These are phyloP conservation scores for Glebionis coronaria DNA, from an alignment of 129 eudicot genomes.

Conservation along the genomic window DNA sequence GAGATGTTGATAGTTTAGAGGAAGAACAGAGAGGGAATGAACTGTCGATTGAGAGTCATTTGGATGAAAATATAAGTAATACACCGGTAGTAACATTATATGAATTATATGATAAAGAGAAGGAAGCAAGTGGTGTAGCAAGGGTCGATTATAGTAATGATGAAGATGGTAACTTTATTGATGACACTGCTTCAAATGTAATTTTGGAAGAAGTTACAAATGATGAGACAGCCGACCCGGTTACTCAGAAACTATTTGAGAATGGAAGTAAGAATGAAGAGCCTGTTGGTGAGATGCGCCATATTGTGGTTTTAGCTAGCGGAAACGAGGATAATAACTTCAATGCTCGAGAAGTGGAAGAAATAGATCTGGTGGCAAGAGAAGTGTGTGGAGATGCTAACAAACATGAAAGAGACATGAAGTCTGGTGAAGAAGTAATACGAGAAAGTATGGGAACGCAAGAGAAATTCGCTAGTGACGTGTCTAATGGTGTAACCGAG, in stretches of 20 bases:
- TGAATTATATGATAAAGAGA: slow-evolving; percentile 20
- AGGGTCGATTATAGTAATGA: too few species aligned
- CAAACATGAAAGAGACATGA: background rate
- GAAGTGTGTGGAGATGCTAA: slow-evolving; percentile 14
- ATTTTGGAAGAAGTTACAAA: background rate
- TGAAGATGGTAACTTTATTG: too few species aligned
- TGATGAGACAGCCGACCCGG: background rate
- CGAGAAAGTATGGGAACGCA: slow-evolving; percentile 17
- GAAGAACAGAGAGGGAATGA: slow-evolving; percentile 7
- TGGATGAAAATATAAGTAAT: background rate
- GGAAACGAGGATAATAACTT: slow-evolving; percentile 27
- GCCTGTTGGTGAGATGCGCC: slow-evolving; percentile 19
- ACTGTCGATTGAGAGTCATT: background rate
- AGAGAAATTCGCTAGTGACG: background rate
- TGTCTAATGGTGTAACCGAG: background rate
- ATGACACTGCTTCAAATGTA: too few species aligned
- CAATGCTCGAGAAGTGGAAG: slow-evolving; percentile 18
- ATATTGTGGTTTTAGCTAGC: slow-evolving; percentile 25
- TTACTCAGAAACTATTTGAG: slow-evolving; percentile 3
- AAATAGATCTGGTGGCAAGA: slow-evolving; percentile 22
- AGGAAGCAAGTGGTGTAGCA: background rate
- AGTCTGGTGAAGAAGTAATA: slow-evolving; percentile 19
- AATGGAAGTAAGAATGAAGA: slow-evolving; percentile 15
- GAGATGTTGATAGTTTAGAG: slow-evolving; percentile 21
- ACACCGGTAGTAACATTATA: background rate